Evolutionary conservation across 257 asterid genomes (phyloP).

Genomic region (Fraxinus pennsylvanica): DNA sequence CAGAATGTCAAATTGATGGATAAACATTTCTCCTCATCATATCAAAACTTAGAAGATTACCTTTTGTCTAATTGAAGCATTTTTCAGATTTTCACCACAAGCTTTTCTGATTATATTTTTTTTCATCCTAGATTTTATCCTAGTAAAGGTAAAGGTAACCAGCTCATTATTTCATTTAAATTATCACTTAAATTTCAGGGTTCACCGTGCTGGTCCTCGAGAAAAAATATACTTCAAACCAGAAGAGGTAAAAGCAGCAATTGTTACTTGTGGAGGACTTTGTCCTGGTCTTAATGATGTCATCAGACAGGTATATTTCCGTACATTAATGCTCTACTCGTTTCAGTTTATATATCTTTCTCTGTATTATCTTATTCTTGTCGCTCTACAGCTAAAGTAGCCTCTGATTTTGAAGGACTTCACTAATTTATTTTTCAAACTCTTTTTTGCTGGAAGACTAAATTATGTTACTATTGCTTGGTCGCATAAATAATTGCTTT

Average conservation of each 20-base stretch:
- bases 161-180: neutral
- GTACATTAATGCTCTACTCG: neutral
- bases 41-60: neutral
- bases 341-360: constrained; percentile 15
- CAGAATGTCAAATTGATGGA: neutral
- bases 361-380: neutral
- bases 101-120: neutral
- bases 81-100: neutral
- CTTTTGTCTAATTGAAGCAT: neutral
- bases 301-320: constrained; percentile 64
- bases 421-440: neutral
- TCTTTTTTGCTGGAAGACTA: neutral
- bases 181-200: constrained; percentile 50
- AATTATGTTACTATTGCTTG: neutral
- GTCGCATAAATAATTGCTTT: neutral
- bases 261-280: constrained; percentile 95
- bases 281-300: constrained; percentile 98
- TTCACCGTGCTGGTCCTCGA: constrained; percentile 91
- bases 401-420: neutral
- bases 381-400: neutral
- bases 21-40: neutral
- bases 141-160: neutral
- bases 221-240: constrained; percentile 82
- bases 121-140: neutral
- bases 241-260: constrained; percentile 89